phyloP scores from a whole-genome alignment of 805 yeast species.

The Cephaloascus fragrans region DNA sequence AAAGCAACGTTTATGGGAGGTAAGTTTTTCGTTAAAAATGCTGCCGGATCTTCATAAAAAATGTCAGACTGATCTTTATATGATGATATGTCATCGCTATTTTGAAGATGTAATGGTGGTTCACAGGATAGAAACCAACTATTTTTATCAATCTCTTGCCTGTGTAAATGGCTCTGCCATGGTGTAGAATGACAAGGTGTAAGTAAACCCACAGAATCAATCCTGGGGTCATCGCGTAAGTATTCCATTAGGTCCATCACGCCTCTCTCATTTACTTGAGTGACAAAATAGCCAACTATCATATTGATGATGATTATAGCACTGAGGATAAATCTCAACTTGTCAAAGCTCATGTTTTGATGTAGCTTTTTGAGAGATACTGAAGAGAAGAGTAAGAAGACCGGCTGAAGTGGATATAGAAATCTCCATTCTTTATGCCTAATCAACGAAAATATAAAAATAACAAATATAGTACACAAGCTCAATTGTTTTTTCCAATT shows the following conservation, averaged over 20 bases:
- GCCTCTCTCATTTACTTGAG: slow-evolving; percentile 78
- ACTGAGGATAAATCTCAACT: not conserved
- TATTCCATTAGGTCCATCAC: slow-evolving; percentile 58
- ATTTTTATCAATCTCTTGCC: slow-evolving; percentile 23
- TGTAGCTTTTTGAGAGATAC: slow-evolving; percentile 3
- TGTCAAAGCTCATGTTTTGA: not conserved
- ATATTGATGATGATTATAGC: slow-evolving; percentile 23
- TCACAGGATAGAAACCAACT: slow-evolving; percentile 85
- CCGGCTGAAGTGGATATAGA: slow-evolving; percentile 76
- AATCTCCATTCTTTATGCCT: slow-evolving; percentile 89
- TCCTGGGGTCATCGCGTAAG: slow-evolving; percentile 29
- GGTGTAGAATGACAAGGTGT: slow-evolving; percentile 99
- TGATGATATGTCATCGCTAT: slow-evolving; percentile 13
- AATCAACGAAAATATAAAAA: slow-evolving; percentile 51
- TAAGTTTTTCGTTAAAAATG: slow-evolving; percentile 46
- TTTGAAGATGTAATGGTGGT: slow-evolving; percentile 57
- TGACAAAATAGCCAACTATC: slow-evolving; percentile 37
- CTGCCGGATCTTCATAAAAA: slow-evolving; percentile 58
- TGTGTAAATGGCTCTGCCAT: slow-evolving; percentile 77
- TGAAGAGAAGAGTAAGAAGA: slow-evolving; percentile 46
- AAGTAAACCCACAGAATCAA: slow-evolving; percentile 61
- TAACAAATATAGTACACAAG: slow-evolving; percentile 26
- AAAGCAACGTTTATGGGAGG: slow-evolving; percentile 23
- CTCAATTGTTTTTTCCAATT: slow-evolving; percentile 5
- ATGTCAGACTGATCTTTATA: slow-evolving; percentile 85